These are phyloP conservation scores for Monilinia fructicola DNA, from an alignment of 2,329 filamentous ascomycete genomes.

Conservation along the genomic window DNA sequence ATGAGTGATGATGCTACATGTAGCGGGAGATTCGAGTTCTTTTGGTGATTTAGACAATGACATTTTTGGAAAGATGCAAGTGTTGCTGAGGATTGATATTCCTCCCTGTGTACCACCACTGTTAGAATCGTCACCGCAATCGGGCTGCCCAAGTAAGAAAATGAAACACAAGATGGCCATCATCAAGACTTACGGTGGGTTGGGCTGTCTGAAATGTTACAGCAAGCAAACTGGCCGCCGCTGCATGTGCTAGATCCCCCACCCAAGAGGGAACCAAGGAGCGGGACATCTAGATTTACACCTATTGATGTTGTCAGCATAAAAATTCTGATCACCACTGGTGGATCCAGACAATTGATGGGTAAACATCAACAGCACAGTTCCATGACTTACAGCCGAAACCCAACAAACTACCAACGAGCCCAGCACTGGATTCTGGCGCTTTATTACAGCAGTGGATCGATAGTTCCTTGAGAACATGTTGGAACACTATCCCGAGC, in stretches of 20 bases:
- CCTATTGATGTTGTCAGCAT: neutral
- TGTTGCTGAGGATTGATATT: neutral
- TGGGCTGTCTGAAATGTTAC: neutral
- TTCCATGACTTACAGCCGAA: neutral
- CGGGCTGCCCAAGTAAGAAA: slow-evolving; percentile 18
- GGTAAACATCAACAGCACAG: neutral
- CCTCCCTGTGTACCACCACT: neutral
- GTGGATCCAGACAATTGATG: neutral
- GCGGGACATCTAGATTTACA: neutral
- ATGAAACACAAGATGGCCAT: neutral
- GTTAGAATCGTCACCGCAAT: slow-evolving; percentile 17
- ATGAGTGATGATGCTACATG: neutral
- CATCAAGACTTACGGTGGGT: neutral
- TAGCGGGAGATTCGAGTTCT: neutral
- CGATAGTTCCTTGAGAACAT: slow-evolving; percentile 10
- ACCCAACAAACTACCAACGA: neutral
- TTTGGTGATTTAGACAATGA: neutral
- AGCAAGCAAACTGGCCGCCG: neutral
- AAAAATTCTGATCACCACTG: neutral
- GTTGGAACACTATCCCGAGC: slow-evolving; percentile 22
- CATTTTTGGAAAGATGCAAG: neutral
- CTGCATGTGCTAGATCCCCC: neutral
- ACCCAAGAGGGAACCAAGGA: neutral
- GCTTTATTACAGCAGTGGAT: slow-evolving; percentile 24
- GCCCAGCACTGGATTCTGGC: neutral